Evolutionary conservation across 257 asterid species (phyloP).

Genomic region (Anisodus tanguticus): DNA sequence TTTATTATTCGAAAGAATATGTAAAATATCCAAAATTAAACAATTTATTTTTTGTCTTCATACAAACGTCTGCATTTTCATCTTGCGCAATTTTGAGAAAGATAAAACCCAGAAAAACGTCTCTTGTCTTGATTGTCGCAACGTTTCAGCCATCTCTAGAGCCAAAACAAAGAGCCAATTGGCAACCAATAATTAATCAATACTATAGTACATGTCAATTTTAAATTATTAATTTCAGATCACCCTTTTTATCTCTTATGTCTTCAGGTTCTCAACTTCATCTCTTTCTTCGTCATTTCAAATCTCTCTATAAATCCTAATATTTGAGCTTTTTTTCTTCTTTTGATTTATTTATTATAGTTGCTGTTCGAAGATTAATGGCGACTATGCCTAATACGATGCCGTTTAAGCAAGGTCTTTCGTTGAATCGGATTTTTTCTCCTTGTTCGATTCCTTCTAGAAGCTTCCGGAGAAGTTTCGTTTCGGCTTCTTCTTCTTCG

Average conservation of each 20-base stretch:
- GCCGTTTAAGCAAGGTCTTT: slow-evolving; percentile 68
- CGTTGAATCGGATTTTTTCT: slow-evolving; percentile 47
- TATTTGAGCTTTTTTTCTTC: slow-evolving; percentile 27
- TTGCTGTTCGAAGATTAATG: slow-evolving; percentile 52
- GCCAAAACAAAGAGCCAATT: neutral
- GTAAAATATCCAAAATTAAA: too few relatives aligned
- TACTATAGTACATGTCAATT: neutral
- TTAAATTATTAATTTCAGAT: slow-evolving; percentile 24
- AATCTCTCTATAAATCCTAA: neutral
- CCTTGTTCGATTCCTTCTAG: slow-evolving; percentile 41
- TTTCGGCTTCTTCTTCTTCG: slow-evolving; percentile 64
- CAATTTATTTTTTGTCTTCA: neutral
- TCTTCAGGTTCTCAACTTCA: slow-evolving; percentile 30
- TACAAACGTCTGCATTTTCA: neutral
- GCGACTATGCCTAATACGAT: slow-evolving; percentile 56
- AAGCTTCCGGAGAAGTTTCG: slow-evolving; percentile 57
- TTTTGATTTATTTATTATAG: slow-evolving; percentile 27
- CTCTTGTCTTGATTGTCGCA: neutral
- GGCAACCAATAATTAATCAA: slow-evolving; percentile 5
- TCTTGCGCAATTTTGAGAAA: neutral
- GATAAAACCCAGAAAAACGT: neutral
- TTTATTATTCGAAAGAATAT: too few relatives aligned
- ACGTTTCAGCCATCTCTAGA: slow-evolving; percentile 13
- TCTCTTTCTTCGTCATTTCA: neutral
- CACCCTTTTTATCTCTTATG: slow-evolving; percentile 8